A percentile compares a stretch with the other conserved stretches of the same genome.
Evolutionary conservation across 116 monocot genomes (phyloP).

Genomic region (Papilionanthe hybrid): DNA sequence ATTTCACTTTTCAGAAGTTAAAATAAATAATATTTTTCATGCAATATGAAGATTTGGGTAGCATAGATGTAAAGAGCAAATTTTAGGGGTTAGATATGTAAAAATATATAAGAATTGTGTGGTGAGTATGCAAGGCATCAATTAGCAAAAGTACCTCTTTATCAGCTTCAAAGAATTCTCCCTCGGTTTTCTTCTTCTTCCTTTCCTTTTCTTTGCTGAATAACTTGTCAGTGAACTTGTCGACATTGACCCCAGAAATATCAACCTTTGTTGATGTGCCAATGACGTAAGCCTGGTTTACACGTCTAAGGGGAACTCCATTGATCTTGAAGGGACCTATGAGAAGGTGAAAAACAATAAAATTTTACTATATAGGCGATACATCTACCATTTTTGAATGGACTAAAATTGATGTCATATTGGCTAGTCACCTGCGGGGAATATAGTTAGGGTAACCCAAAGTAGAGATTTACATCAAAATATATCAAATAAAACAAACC

Average conservation of each 20-base stretch:
- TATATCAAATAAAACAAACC: too few relatives aligned
- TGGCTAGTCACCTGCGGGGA: too few relatives aligned
- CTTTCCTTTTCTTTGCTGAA: constrained; percentile 58
- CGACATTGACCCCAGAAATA: constrained; percentile 51
- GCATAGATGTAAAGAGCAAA: too few relatives aligned
- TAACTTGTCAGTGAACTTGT: constrained; percentile 63
- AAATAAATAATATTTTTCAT: too few relatives aligned
- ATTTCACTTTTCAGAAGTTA: too few relatives aligned
- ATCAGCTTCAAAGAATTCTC: constrained; percentile 75
- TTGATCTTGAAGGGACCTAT: constrained; percentile 83
- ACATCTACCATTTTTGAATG: too few relatives aligned
- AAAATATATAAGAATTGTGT: background rate
- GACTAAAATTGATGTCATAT: too few relatives aligned
- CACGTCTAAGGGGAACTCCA: constrained; percentile 70
- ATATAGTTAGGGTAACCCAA: too few relatives aligned
- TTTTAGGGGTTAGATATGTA: background rate
- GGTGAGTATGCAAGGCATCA: too few relatives aligned
- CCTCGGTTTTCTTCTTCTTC: constrained; percentile 65
- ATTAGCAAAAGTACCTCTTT: constrained; percentile 38
- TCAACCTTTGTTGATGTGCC: constrained; percentile 77
- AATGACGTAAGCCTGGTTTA: constrained; percentile 69
- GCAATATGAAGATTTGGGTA: too few relatives aligned
- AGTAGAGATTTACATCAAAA: too few relatives aligned
- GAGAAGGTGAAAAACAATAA: background rate
- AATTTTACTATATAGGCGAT: too few relatives aligned